phyloP scores from a whole-genome alignment of 2,329 filamentous ascomycete genomes.

The Leptodontidium sp. region DNA sequence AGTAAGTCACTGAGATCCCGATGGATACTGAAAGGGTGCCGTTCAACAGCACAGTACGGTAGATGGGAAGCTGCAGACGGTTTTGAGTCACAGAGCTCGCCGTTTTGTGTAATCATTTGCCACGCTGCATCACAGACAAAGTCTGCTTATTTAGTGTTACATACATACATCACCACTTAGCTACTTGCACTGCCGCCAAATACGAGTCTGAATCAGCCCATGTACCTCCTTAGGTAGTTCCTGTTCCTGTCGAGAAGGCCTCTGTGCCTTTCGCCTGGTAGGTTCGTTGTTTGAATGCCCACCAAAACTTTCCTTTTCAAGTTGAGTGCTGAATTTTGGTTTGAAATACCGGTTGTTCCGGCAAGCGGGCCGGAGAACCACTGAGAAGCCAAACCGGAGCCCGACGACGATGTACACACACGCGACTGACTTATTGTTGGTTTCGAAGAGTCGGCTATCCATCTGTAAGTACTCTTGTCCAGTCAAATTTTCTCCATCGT shows the following conservation, averaged over 20 bases:
- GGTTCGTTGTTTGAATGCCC: neutral
- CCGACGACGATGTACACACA: neutral
- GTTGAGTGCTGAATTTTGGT: neutral
- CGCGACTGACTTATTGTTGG: neutral
- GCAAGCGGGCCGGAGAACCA: conserved; percentile 6
- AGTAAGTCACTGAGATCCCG: neutral
- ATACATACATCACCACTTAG: neutral
- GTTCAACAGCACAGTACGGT: neutral
- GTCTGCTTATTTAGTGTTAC: neutral
- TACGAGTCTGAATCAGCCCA: neutral
- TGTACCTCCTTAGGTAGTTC: neutral
- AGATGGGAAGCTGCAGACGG: neutral
- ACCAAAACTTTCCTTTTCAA: neutral
- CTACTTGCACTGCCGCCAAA: neutral
- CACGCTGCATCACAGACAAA: neutral
- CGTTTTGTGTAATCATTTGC: neutral
- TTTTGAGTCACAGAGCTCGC: neutral
- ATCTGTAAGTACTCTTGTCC: conserved; percentile 66
- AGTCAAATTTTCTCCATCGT: conserved; percentile 93
- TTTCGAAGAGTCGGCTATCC: conserved; percentile 29
- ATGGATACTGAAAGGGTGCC: neutral
- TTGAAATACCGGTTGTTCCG: neutral
- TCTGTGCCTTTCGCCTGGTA: conserved; percentile 1
- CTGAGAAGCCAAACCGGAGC: neutral
- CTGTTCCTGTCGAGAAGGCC: neutral